A percentile compares a stretch with the other conserved stretches of the same genome.
Evolutionary conservation across 2,329 filamentous ascomycete species (phyloP).

Genomic region (Herpotrichia juniperi): DNA sequence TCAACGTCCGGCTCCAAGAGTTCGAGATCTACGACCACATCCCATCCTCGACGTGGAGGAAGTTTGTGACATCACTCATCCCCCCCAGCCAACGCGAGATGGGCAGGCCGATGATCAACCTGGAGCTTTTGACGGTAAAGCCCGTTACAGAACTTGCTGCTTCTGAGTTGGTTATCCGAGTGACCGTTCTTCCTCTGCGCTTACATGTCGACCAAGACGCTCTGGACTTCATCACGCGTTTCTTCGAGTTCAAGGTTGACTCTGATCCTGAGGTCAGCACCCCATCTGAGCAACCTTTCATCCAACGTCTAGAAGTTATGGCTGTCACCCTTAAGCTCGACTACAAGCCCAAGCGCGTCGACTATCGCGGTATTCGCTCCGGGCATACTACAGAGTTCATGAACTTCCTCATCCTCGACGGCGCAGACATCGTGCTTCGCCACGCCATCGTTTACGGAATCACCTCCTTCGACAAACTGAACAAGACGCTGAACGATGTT

Average conservation of each 20-base stretch:
- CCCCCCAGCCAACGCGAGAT: slow-evolving; percentile 87
- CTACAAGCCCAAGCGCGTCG: slow-evolving; percentile 98
- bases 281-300: slow-evolving; percentile 77
- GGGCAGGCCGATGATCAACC: slow-evolving; percentile 85
- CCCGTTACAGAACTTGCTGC: slow-evolving; percentile 84
- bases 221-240: slow-evolving; percentile 93
- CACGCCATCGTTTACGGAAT: slow-evolving; percentile 94
- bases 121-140: slow-evolving; percentile 87
- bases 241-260: slow-evolving; percentile 97
- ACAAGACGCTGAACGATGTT: slow-evolving; percentile 89
- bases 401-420: slow-evolving; percentile 95
- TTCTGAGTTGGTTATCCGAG: slow-evolving; percentile 84
- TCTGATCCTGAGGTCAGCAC: slow-evolving; percentile 57
- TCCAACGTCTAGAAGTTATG: slow-evolving; percentile 88
- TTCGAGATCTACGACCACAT: slow-evolving; percentile 94
- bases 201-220: slow-evolving; percentile 97
- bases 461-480: slow-evolving; percentile 86
- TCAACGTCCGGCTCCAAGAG: slow-evolving; percentile 81
- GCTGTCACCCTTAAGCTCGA: slow-evolving; percentile 85
- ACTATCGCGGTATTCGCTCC: slow-evolving; percentile 90
- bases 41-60: slow-evolving; percentile 96
- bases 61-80: slow-evolving; percentile 92
- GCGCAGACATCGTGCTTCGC: slow-evolving; percentile 81
- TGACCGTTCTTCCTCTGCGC: slow-evolving; percentile 79
- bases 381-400: slow-evolving; percentile 97